Evolutionary conservation across 805 yeast species (phyloP), one percentile per base, ranked within the genome.

Genomic region (Candida michaelii): DNA sequence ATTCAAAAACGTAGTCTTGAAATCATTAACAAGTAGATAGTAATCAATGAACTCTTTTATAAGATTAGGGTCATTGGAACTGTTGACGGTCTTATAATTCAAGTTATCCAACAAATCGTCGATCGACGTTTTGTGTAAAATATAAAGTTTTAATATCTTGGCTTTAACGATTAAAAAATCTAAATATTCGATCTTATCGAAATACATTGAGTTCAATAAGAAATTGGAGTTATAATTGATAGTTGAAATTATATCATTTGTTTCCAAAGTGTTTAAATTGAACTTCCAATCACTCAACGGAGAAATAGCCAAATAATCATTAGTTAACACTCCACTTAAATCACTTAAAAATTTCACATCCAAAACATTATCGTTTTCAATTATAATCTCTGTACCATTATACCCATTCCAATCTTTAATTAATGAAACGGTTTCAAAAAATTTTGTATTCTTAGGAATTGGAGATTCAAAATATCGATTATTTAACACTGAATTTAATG

Each of bases 141-240:
- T 35, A 42, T 55, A 64, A 2, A 62, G 4, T 12, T 53, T 55
- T 18, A 63, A 17, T 5, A 17, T 27, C 25, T 47, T 45, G 1
- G 70, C 66, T 25, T 51, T 52, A 17, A 52, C 49, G 24, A 68
- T 53, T 19, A 66, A 42, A 42, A 65, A 66, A 45, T 68, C 65
- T 9, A 48, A 46, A 17, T 51, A 52, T 21, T 40, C 33, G 2
- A 67, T 23, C 21, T 55, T 43, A 45, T 60, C 60, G 21, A 66
- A 44, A 44, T 55, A 65, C 9, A 64, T 45, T 8, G 53, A 48
- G 15, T 59, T 50, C 12, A 59, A 46, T 25, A 49, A 43, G 17
- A 43, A 44, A 41, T 53, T 50, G n/a, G 58, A 44, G 25, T 56
- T 56, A 36, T 53, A 61, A 44, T 65, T 66, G 29, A 66, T 18